These are phyloP conservation scores for Echeveria elegans DNA, from an alignment of 164 flowering plant species.

Conservation along the genomic window DNA sequence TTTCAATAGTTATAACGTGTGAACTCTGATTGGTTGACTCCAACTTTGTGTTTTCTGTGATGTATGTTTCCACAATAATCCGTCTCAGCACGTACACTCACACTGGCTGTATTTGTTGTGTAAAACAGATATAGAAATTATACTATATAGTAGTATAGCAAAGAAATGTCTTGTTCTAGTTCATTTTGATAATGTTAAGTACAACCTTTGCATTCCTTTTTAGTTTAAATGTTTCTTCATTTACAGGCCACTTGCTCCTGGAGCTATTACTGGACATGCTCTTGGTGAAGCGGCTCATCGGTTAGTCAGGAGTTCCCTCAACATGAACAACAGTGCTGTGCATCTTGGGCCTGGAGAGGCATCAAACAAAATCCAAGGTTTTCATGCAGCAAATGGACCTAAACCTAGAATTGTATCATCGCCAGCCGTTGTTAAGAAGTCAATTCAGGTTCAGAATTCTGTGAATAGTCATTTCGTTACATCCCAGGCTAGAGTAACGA, in stretches of 20 bases:
- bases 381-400: constrained; percentile 26
- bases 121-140: background rate
- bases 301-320: constrained; percentile 66
- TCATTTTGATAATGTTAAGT: background rate
- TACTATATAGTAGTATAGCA: too few species aligned
- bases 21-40: background rate
- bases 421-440: constrained; percentile 48
- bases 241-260: constrained; percentile 64
- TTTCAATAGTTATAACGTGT: too few species aligned
- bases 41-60: background rate
- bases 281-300: constrained; percentile 96
- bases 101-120: background rate
- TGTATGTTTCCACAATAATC: background rate
- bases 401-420: constrained; percentile 57
- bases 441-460: constrained; percentile 23
- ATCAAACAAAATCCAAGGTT: constrained; percentile 23
- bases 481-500: constrained; percentile 28
- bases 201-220: background rate
- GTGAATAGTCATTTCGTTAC: constrained; percentile 20
- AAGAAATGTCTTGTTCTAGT: too few species aligned
- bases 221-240: background rate
- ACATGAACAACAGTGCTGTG: constrained; percentile 29
- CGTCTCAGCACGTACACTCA: background rate
- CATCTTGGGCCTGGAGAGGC: constrained; percentile 22
- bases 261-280: constrained; percentile 64